Evolutionary conservation across 306 rosid genomes (phyloP).

Genomic region (Vachellia collinsii): DNA sequence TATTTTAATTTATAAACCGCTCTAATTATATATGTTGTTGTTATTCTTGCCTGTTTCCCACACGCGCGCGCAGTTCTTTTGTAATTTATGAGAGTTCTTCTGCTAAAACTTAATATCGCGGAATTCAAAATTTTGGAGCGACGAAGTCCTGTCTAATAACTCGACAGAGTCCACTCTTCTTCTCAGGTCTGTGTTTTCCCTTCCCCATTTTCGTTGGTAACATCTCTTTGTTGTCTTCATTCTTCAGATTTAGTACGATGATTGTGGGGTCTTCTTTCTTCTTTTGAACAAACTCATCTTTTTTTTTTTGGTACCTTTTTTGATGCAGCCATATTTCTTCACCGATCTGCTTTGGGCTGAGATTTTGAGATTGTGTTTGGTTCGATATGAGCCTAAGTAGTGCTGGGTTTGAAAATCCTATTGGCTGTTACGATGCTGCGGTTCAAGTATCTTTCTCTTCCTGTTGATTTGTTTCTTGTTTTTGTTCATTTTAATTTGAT

Average conservation of each 20-base stretch:
- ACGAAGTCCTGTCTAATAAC: neutral
- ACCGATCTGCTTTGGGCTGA: slow-evolving; percentile 29
- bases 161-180: neutral
- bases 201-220: neutral
- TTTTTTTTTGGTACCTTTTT: neutral
- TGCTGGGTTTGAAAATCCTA: slow-evolving; percentile 53
- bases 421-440: slow-evolving; percentile 77
- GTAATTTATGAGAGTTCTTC: neutral
- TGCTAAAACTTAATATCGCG: too few species aligned
- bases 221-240: neutral
- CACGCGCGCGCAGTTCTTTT: neutral
- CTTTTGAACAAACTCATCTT: neutral
- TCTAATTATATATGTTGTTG: too few species aligned
- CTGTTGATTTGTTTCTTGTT: neutral
- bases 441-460: slow-evolving; percentile 61
- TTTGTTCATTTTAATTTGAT: neutral
- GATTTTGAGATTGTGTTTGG: neutral
- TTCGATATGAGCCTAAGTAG: slow-evolving; percentile 44
- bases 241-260: neutral
- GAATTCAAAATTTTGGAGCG: slow-evolving; percentile 4
- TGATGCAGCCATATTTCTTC: neutral
- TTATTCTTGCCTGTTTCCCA: too few species aligned
- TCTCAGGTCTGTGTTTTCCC: neutral
- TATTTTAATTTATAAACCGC: too few species aligned
- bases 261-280: neutral